Evolutionary conservation across 176 grass and related monocot genomes (phyloP).

Genomic region (Olyra latifolia): DNA sequence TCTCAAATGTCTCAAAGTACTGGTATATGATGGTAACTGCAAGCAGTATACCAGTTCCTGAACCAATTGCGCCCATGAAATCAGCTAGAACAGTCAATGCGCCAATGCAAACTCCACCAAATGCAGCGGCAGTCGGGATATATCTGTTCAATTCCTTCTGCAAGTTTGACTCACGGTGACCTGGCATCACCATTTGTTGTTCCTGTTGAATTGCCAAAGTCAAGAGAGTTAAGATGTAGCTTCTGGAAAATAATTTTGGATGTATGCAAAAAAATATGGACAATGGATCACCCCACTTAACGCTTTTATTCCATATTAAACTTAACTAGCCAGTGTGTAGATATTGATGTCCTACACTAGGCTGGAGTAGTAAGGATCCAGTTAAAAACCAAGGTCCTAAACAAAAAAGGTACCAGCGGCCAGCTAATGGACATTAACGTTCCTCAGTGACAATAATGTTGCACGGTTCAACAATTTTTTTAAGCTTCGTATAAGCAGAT

Average conservation of each 20-base stretch:
- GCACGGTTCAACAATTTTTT: not conserved
- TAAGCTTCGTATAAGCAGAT: not conserved
- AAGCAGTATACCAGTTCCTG: constrained; percentile 59
- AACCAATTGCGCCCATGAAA: constrained; percentile 65
- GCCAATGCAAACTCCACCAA: constrained; percentile 58
- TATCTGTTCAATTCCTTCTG: constrained; percentile 64
- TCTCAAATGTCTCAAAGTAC: constrained; percentile 57
- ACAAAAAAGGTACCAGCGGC: not conserved
- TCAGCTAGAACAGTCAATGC: constrained; percentile 54
- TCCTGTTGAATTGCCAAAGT: constrained; percentile 35
- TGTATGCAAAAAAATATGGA: not conserved
- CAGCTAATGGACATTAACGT: not conserved
- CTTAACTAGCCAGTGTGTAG: not conserved
- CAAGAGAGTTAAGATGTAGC: not conserved
- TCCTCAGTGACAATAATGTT: not conserved
- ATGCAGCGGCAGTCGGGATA: constrained; percentile 56
- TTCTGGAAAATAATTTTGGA: not conserved
- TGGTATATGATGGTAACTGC: constrained; percentile 61
- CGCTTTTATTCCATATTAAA: not conserved
- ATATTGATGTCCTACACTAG: not conserved
- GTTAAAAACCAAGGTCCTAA: not conserved
- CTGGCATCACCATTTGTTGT: constrained; percentile 71
- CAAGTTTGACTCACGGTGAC: constrained; percentile 51
- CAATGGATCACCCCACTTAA: not conserved
- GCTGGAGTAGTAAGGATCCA: not conserved